These are phyloP conservation scores for Skeletonema menzelii DNA, from an alignment of 108 stramenopile genomes.

Conservation along the genomic window DNA sequence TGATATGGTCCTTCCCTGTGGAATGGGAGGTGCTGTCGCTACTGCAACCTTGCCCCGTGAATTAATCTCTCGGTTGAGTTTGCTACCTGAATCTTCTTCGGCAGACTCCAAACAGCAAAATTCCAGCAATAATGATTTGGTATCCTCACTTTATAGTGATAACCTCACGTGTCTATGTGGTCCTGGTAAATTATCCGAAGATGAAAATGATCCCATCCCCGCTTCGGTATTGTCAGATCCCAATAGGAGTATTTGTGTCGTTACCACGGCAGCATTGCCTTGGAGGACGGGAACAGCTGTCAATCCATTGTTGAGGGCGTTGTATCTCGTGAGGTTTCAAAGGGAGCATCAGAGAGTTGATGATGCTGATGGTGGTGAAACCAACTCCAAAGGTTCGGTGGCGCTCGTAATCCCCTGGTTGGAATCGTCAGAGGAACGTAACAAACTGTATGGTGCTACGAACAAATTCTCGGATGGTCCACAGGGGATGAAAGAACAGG, in stretches of 20 bases:
- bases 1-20: neutral
- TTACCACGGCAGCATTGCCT: constrained; percentile 73
- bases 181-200: neutral
- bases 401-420: constrained; percentile 62
- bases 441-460: constrained; percentile 33
- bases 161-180: neutral
- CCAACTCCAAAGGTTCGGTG: constrained; percentile 16
- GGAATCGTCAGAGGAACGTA: constrained; percentile 30
- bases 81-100: neutral
- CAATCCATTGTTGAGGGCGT: constrained; percentile 71
- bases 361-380: neutral
- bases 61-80: neutral
- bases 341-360: too few relatives aligned
- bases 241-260: constrained; percentile 41
- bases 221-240: constrained; percentile 32
- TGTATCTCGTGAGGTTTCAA: constrained; percentile 52
- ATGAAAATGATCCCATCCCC: constrained; percentile 9
- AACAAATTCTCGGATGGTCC: constrained; percentile 20
- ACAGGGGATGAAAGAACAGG: constrained; percentile 40
- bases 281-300: constrained; percentile 84
- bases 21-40: neutral
- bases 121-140: too few relatives aligned
- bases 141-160: neutral
- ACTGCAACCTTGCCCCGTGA: neutral
- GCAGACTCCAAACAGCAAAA: too few relatives aligned